Evolutionary conservation across 768 basidiomycete species (phyloP), one percentile per base, ranked within the genome.

Genomic region (Cystofilobasidium capitatum): DNA sequence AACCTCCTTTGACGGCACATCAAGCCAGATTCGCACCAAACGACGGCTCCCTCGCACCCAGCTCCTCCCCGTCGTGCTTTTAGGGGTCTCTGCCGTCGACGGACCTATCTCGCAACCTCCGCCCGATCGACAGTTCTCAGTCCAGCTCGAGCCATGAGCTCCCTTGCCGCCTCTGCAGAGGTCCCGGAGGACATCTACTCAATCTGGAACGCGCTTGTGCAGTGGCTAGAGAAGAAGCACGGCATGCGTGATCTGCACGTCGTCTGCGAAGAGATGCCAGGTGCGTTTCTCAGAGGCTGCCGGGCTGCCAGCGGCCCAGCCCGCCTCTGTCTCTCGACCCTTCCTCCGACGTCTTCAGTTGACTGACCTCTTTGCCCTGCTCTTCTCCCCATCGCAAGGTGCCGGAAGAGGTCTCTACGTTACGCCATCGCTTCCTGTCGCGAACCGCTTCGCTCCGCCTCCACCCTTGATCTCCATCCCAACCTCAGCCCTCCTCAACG

Each of bases 401-500:
- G 67, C 67, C 37, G 67, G 67, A 29, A 3, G 67, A 45, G 67
- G 67, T 17, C 61, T 69, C 10, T 57, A 40, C 40, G 55, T 51
- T 2, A 63, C 35, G n/a, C n/a, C 49, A 3, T 4, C 26, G 0
- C 37, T 69, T 22, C 66, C 66, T 13, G 47, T 49, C 24, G 40
- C 58, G 14, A 64, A 49, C 55, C 47, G 35, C 13, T 67, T 54
- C 54, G 58, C 35, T 4, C 66, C 66, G 22, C 66, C 66, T 16
- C 59, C 59, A 20, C 24, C 54, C 0, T 77, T 97, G 26, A 84
- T 96, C 74, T 81, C 80, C 5, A 79, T 96, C 12, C 93, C 93
- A 2, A 79, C 83, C 2, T 78, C 77, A 16, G 85, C 85, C 0
- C 77, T 96, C 70, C 78, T 94, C 71, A 97, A 93, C 76, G 77